A percentile compares a stretch with the other conserved stretches of the same genome.
These are phyloP conservation scores for Trichophyton benhamiae DNA, from an alignment of 2,329 filamentous ascomycete species.

Conservation along the genomic window DNA sequence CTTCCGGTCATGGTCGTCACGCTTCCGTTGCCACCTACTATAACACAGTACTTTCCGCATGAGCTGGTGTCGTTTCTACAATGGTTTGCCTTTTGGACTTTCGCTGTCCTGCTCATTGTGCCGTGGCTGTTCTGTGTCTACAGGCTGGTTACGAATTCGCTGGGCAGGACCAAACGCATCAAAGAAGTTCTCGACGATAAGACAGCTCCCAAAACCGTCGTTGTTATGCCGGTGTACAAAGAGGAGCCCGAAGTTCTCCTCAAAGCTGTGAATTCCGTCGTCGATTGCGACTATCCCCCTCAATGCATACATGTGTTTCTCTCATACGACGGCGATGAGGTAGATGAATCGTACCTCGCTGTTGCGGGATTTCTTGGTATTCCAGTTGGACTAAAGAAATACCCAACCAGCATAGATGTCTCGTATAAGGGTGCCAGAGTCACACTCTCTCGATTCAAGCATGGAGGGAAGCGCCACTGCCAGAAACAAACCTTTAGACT, in stretches of 20 bases:
- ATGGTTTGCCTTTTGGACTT: slow-evolving; percentile 94
- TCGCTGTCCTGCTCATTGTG: slow-evolving; percentile 69
- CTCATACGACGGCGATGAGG: slow-evolving; percentile 82
- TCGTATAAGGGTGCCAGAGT: slow-evolving; percentile 70
- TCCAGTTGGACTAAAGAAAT: slow-evolving; percentile 59
- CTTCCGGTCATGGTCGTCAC: slow-evolving; percentile 91
- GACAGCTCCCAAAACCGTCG: slow-evolving; percentile 83
- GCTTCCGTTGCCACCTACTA: slow-evolving; percentile 61
- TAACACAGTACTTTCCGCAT: slow-evolving; percentile 61
- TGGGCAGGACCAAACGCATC: slow-evolving; percentile 70
- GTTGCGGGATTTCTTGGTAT: slow-evolving; percentile 78
- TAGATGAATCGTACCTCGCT: slow-evolving; percentile 78
- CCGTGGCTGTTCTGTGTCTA: slow-evolving; percentile 93
- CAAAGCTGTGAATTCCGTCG: slow-evolving; percentile 78
- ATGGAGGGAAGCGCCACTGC: slow-evolving; percentile 86
- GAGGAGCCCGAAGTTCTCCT: slow-evolving; percentile 75
- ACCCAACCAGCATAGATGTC: slow-evolving; percentile 84
- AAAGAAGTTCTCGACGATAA: slow-evolving; percentile 73
- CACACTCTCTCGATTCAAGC: slow-evolving; percentile 81
- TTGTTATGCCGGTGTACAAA: slow-evolving; percentile 95
- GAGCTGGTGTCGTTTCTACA: slow-evolving; percentile 61
- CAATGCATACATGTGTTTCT: slow-evolving; percentile 90
- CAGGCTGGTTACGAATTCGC: slow-evolving; percentile 72
- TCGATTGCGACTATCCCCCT: slow-evolving; percentile 85
- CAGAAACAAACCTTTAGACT: slow-evolving; percentile 88